Evolutionary conservation across 768 basidiomycete species (phyloP), one percentile per base, ranked within the genome.

Genomic region (Terana coerulea): DNA sequence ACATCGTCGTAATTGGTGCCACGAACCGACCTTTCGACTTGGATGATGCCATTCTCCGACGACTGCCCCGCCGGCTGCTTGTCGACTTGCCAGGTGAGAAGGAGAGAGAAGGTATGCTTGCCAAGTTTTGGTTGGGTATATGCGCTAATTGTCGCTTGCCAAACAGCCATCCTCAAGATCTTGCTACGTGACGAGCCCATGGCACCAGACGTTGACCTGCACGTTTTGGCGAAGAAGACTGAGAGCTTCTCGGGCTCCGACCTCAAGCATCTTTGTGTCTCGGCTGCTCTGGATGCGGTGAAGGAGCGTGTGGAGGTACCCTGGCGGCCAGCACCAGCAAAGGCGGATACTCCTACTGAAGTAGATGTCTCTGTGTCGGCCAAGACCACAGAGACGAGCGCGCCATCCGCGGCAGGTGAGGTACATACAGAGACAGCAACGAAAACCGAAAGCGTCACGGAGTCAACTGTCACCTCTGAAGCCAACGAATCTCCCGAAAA

Each of bases 221-320:
- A 72, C 42, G 63, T 59, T 21, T 68, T 94, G 33, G 86, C 88
- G 4, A 78, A 76, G 64, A 79, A 80, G 65, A 91, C 91, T 0
- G 88, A 89, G 48, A 82, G 79, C 47, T 98, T 93, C 67, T 98
- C 94, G 51, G 94, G 94, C 14, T 95, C 93, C 24, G 94, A 98
- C 67, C 74, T 98, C 53, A 97, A 95, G 68, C 91, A 98, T 69
- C 70, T 97, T 19, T 95, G 93, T 65, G 94, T 98, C 24, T 84
- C 90, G 47, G 93, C 94, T 22, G 95, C 94, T 14, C 73, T 97
- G 51, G 90, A 93, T 60, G 85, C 93, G 3, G 85, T 97, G 46
- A 98, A 97, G 67, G 92, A 95, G 59, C 73, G 75, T 4, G 79
- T 94, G 26, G 71, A 78, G 1, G 76, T 95, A 39, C 94, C 94